Percentiles rank a stretch among this genome's conserved stretches.
phyloP scores from a whole-genome alignment of 352 stramenopile species.

The Phytophthora fragariae region DNA sequence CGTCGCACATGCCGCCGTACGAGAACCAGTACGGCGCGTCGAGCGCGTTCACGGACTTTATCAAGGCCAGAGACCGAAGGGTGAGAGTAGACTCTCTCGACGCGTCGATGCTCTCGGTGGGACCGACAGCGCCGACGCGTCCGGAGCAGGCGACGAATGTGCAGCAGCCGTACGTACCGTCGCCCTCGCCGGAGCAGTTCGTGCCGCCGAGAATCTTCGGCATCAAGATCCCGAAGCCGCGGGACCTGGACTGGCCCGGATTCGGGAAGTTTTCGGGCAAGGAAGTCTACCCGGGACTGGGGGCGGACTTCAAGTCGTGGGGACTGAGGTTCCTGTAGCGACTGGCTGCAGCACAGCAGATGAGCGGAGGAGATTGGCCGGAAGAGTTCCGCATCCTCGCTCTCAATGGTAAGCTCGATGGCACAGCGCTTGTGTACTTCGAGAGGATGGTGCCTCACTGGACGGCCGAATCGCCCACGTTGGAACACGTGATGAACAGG shows the following conservation, averaged over 20 bases:
- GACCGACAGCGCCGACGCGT: not conserved
- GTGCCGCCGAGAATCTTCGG: constrained; percentile 7
- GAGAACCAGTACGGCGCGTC: not conserved
- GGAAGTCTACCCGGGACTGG: constrained; percentile 7
- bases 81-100: constrained; percentile 2
- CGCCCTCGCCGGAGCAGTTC: not conserved
- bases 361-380: constrained; percentile 4
- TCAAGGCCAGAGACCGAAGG: constrained; percentile 1
- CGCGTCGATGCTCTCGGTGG: not conserved
- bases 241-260: not conserved
- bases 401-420: constrained; percentile 10
- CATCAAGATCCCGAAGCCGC: constrained; percentile 4
- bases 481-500: constrained; percentile 18
- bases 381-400: constrained; percentile 9
- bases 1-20: not conserved
- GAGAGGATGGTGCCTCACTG: constrained; percentile 4
- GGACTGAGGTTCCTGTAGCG: constrained; percentile 5
- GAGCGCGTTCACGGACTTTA: constrained; percentile 11
- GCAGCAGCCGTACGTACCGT: not conserved
- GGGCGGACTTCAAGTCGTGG: constrained; percentile 14
- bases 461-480: not conserved
- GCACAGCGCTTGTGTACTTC: constrained; percentile 2
- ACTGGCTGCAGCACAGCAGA: constrained; percentile 6
- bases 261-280: constrained; percentile 8
- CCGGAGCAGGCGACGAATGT: not conserved